Evolutionary conservation across 768 basidiomycete genomes (phyloP).

Genomic region (Agrocybe praecox): DNA sequence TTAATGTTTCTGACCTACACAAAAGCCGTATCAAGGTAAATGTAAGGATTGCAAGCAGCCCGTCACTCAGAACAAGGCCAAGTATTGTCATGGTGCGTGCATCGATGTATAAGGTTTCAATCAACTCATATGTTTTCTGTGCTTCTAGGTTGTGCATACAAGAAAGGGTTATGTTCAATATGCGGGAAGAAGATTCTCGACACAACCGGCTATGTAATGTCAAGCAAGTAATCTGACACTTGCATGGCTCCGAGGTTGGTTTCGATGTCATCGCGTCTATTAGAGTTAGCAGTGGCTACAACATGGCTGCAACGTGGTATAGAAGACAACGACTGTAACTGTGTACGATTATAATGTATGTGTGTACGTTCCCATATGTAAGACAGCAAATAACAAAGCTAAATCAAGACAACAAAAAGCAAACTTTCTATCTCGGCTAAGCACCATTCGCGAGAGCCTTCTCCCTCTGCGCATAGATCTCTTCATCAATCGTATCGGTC

Average conservation of each 20-base stretch:
- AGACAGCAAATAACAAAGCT: slow-evolving; percentile 14
- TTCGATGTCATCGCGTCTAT: background rate
- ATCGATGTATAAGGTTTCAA: slow-evolving; percentile 2
- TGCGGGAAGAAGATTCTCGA: slow-evolving; percentile 88
- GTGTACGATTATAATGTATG: slow-evolving; percentile 21
- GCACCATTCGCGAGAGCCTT: slow-evolving; percentile 23
- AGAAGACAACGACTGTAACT: slow-evolving; percentile 1
- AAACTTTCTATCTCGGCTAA: slow-evolving; percentile 9
- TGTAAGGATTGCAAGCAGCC: slow-evolving; percentile 89
- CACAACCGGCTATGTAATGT: slow-evolving; percentile 84
- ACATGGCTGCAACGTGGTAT: slow-evolving; percentile 2
- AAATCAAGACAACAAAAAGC: slow-evolving; percentile 13
- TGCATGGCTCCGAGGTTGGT: background rate
- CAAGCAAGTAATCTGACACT: slow-evolving; percentile 58
- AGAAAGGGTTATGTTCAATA: slow-evolving; percentile 84
- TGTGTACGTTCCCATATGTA: slow-evolving; percentile 21
- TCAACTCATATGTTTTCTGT: slow-evolving; percentile 2
- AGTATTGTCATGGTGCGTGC: slow-evolving; percentile 82
- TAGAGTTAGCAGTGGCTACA: background rate
- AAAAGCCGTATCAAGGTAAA: slow-evolving; percentile 81
- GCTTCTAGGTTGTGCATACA: slow-evolving; percentile 78
- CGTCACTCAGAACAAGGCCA: slow-evolving; percentile 83
- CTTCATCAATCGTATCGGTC: slow-evolving; percentile 86
- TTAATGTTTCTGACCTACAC: slow-evolving; percentile 20
- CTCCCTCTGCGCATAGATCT: slow-evolving; percentile 68